Percentiles rank a stretch among this genome's conserved stretches.
phyloP scores from a whole-genome alignment of 306 rosid genomes.

The Parietaria judaica region DNA sequence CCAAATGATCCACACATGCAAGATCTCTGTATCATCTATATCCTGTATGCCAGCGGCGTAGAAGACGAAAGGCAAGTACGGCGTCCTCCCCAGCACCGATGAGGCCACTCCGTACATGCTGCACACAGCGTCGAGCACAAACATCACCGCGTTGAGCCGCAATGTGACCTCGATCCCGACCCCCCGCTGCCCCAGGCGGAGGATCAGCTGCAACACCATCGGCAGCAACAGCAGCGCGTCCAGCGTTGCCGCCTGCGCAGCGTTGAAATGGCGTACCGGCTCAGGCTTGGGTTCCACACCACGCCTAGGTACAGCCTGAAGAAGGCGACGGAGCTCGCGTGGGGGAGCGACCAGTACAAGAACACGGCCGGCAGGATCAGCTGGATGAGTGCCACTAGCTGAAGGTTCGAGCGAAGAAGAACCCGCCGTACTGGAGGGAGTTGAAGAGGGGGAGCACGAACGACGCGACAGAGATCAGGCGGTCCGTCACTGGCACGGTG shows the following conservation, averaged over 20 bases:
- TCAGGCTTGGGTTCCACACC: slow-evolving; percentile 60
- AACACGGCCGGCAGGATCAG: slow-evolving; percentile 61
- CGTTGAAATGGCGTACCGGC: slow-evolving; percentile 62
- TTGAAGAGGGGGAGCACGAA: slow-evolving; percentile 88
- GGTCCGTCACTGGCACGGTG: slow-evolving; percentile 48
- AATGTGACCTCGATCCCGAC: slow-evolving; percentile 39
- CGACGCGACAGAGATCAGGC: slow-evolving; percentile 65
- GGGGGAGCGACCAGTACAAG: slow-evolving; percentile 68
- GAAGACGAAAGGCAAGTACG: slow-evolving; percentile 69
- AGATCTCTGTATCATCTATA: slow-evolving; percentile 19
- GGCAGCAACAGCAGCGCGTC: slow-evolving; percentile 76
- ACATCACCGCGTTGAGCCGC: slow-evolving; percentile 44
- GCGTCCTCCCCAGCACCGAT: slow-evolving; percentile 65
- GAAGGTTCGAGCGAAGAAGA: slow-evolving; percentile 49
- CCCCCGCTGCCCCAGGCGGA: slow-evolving; percentile 54
- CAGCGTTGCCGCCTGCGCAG: slow-evolving; percentile 79
- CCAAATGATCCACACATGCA: too few relatives aligned
- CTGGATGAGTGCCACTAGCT: slow-evolving; percentile 47
- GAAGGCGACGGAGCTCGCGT: slow-evolving; percentile 85
- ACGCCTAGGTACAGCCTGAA: slow-evolving; percentile 76
- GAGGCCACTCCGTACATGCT: slow-evolving; percentile 44
- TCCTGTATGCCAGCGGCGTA: slow-evolving; percentile 71
- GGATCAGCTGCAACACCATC: slow-evolving; percentile 48
- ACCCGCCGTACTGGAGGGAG: slow-evolving; percentile 74
- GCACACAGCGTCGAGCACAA: slow-evolving; percentile 45